Conservation (phyloP, 2,329 filamentous ascomycete genomes). For the Aspergillus aculeatus region DNA sequence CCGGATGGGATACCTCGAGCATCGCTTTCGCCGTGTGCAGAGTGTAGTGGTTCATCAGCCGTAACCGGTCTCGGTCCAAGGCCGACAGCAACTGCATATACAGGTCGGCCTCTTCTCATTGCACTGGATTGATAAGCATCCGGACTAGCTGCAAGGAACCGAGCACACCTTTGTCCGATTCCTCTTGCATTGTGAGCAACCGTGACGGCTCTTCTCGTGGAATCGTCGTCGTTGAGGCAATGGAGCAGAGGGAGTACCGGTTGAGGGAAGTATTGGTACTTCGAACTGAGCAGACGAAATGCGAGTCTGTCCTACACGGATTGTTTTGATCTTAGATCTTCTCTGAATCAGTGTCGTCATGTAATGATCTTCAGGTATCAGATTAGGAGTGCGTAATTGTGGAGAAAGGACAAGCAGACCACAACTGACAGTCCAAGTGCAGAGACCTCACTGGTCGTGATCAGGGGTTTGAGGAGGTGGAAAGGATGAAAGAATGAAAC, state of each 20-base stretch:
- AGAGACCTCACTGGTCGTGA: too few species aligned
- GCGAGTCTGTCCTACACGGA: too few species aligned
- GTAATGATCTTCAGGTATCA: background rate
- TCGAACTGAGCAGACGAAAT: background rate
- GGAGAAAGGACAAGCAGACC: background rate
- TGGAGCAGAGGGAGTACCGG: too few species aligned
- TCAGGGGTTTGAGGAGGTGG: too few species aligned
- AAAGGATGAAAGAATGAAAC: background rate
- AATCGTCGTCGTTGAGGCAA: background rate
- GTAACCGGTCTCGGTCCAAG: background rate
- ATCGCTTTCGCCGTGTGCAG: background rate
- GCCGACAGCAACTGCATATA: background rate
- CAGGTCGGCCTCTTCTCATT: background rate
- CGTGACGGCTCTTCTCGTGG: conserved; percentile 3
- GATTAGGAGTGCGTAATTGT: background rate
- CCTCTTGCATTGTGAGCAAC: background rate
- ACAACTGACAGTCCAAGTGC: background rate
- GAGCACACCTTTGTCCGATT: conserved; percentile 2
- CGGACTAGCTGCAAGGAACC: background rate
- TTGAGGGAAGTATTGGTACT: too few species aligned
- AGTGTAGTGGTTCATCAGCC: background rate
- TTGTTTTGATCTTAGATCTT: background rate
- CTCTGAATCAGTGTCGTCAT: background rate
- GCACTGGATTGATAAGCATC: background rate
- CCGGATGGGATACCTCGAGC: background rate